phyloP scores from a whole-genome alignment of 2,329 filamentous ascomycete species.

The Ilyonectria destructans region DNA sequence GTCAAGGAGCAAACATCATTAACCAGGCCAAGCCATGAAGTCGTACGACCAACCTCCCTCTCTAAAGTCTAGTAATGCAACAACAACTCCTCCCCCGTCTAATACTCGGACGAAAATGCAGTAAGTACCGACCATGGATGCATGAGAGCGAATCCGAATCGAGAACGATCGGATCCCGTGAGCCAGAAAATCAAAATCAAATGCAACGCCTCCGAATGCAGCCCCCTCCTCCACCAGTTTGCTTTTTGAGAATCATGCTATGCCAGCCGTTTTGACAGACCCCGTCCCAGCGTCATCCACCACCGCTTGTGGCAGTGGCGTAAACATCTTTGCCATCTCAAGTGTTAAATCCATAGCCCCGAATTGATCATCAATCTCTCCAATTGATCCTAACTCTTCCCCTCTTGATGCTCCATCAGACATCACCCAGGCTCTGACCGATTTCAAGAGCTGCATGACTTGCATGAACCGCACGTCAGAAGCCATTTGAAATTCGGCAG shows the following conservation, averaged over 20 bases:
- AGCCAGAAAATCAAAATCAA: conserved; percentile 47
- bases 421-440: conserved; percentile 73
- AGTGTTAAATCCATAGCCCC: conserved; percentile 76
- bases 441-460: conserved; percentile 74
- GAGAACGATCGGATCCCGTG: conserved; percentile 39
- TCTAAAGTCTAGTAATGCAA: conserved; percentile 60
- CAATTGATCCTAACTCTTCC: conserved; percentile 78
- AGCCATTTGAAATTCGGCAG: conserved; percentile 68
- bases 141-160: conserved; percentile 45
- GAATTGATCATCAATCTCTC: conserved; percentile 78
- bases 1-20: conserved; percentile 51
- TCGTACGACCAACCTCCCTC: conserved; percentile 53
- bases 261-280: conserved; percentile 59
- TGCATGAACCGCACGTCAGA: conserved; percentile 74
- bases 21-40: conserved; percentile 56
- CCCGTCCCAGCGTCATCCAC: conserved; percentile 61
- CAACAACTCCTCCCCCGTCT: conserved; percentile 57
- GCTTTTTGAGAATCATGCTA: conserved; percentile 51
- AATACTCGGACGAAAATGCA: conserved; percentile 55
- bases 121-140: conserved; percentile 52
- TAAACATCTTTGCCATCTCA: conserved; percentile 81
- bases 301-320: conserved; percentile 66
- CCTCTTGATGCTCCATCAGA: conserved; percentile 77
- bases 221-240: conserved; percentile 52
- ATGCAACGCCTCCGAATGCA: conserved; percentile 60